phyloP scores from a whole-genome alignment of 306 rosid genomes.

The Citrullus mucosospermus region DNA sequence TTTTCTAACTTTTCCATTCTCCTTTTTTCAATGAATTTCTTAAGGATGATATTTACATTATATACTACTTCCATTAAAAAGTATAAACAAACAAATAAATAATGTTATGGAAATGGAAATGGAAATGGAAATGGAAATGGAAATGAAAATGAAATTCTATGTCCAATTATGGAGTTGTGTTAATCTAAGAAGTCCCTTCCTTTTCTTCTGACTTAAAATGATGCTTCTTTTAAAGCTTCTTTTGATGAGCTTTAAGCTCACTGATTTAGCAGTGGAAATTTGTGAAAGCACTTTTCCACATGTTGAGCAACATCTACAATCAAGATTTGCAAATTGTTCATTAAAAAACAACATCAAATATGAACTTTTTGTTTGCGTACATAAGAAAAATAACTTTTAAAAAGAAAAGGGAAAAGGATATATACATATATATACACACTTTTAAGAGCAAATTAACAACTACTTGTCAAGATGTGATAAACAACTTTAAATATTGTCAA shows the following conservation, averaged over 20 bases:
- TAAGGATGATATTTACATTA: background rate
- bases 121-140: too few relatives aligned
- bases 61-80: background rate
- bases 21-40: background rate
- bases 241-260: background rate
- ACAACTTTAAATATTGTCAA: background rate
- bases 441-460: background rate
- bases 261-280: background rate
- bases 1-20: background rate
- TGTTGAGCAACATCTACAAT: slow-evolving; percentile 1
- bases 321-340: background rate
- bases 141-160: background rate
- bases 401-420: background rate
- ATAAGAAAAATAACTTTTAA: background rate
- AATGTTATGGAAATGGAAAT: background rate
- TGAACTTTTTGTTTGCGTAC: background rate
- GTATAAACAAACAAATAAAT: background rate
- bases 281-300: slow-evolving; percentile 1
- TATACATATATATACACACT: too few relatives aligned
- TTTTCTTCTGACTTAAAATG: background rate
- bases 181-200: background rate
- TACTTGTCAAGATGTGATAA: background rate
- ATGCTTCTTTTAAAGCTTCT: background rate
- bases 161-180: background rate
- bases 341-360: background rate